Conservation (phyloP, 2,329 filamentous ascomycete species). For the Coleophoma crateriformis region DNA sequence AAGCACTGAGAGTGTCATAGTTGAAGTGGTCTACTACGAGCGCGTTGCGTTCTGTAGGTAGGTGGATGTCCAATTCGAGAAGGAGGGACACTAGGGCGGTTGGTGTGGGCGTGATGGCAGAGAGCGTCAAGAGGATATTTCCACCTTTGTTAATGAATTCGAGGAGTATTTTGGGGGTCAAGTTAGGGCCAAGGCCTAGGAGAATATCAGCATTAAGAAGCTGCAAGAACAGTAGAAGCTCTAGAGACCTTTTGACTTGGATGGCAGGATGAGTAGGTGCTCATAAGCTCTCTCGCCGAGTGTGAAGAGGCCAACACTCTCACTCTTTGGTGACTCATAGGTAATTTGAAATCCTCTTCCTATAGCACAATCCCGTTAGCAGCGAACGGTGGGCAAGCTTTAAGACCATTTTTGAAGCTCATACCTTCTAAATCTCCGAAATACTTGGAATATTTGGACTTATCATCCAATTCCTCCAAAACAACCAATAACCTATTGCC, state of each 20-base stretch:
- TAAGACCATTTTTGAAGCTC: constrained; percentile 14
- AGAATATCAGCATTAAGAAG: constrained; percentile 5
- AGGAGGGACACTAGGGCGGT: constrained; percentile 73
- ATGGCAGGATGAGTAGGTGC: constrained; percentile 83
- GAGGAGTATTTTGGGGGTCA: constrained; percentile 81
- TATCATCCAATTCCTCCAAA: constrained; percentile 75
- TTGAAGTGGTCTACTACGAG: constrained; percentile 94
- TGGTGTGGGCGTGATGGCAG: constrained; percentile 64
- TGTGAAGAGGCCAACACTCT: constrained; percentile 71
- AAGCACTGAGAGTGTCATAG: constrained; percentile 71
- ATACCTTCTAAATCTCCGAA: constrained; percentile 66
- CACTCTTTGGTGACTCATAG: constrained; percentile 79
- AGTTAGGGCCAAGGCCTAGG: constrained; percentile 75
- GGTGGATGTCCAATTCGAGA: constrained; percentile 79
- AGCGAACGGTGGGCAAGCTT: neutral
- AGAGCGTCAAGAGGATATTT: constrained; percentile 84
- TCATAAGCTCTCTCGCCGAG: constrained; percentile 87
- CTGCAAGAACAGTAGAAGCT: constrained; percentile 7
- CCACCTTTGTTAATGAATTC: constrained; percentile 89
- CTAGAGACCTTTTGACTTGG: constrained; percentile 74
- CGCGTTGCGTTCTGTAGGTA: constrained; percentile 80
- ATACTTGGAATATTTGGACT: constrained; percentile 78
- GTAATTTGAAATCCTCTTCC: constrained; percentile 77
- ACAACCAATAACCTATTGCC: constrained; percentile 81
- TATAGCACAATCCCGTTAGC: constrained; percentile 30